Evolutionary conservation across 768 basidiomycete genomes (phyloP).

Genomic region (Termitomyces bulborhizus): DNA sequence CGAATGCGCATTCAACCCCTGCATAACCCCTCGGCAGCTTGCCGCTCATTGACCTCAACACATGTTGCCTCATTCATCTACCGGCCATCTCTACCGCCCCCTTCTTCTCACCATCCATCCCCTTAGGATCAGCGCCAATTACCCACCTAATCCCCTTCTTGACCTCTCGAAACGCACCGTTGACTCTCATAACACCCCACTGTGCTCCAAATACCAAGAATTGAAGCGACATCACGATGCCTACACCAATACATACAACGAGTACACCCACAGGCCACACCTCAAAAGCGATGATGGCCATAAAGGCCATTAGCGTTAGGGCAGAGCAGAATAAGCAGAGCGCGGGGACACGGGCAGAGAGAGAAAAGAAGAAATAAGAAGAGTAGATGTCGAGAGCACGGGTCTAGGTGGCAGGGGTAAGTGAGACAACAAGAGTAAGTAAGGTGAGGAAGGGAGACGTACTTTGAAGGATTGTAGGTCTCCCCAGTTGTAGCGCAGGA

Average conservation of each 20-base stretch:
- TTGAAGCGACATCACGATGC: slow-evolving; percentile 56
- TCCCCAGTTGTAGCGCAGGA: slow-evolving; percentile 54
- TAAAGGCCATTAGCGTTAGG: slow-evolving; percentile 52
- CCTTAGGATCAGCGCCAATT: not conserved
- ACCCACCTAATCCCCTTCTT: not conserved
- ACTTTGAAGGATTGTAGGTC: slow-evolving; percentile 50
- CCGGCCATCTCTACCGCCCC: not conserved
- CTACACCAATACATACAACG: slow-evolving; percentile 50
- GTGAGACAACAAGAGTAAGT: not conserved
- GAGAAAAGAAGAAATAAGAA: slow-evolving; percentile 62
- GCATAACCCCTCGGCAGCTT: no score
- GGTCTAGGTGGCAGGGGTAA: slow-evolving; percentile 19
- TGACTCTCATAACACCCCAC: not conserved
- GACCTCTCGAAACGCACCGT: not conserved
- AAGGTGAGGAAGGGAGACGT: not conserved
- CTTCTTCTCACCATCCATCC: no score
- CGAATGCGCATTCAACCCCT: no score
- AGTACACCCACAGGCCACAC: slow-evolving; percentile 62
- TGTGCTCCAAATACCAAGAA: slow-evolving; percentile 52
- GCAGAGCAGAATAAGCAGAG: slow-evolving; percentile 54
- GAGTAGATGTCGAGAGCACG: slow-evolving; percentile 52
- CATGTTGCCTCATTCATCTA: not conserved
- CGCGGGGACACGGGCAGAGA: slow-evolving; percentile 59
- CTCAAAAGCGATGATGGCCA: slow-evolving; percentile 53
- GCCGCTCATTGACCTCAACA: no score